Conservation (phyloP, 768 basidiomycete species). For the Gloeopeniophorella convolvens region DNA sequence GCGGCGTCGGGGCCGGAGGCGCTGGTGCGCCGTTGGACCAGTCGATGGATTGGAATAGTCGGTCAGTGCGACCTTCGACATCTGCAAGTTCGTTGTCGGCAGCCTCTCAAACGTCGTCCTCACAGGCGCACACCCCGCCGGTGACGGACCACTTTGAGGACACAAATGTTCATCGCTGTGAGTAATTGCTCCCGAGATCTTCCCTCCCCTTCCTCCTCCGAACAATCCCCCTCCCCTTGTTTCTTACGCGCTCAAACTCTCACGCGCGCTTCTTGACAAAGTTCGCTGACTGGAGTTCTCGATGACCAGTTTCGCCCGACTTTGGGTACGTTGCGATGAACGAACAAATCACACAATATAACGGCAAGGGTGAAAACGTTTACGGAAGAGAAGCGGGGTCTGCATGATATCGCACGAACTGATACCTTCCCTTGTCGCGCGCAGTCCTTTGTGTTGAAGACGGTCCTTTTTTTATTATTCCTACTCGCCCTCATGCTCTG, state of each 20-base stretch:
- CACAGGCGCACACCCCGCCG: constrained; percentile 78
- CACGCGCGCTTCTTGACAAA: not conserved
- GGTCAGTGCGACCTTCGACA: constrained; percentile 65
- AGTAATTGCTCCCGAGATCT: constrained; percentile 34
- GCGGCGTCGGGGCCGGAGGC: constrained; percentile 18
- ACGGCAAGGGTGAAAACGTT: constrained; percentile 19
- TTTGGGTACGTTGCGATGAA: constrained; percentile 81
- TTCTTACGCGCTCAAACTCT: constrained; percentile 13
- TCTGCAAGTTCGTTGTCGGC: constrained; percentile 72
- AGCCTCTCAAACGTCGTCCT: constrained; percentile 69
- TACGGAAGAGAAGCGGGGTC: constrained; percentile 18
- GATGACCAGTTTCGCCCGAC: constrained; percentile 70
- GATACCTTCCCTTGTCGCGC: constrained; percentile 14
- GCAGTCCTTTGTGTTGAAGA: constrained; percentile 13
- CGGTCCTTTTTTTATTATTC: constrained; percentile 15
- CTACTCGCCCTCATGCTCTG: constrained; percentile 18
- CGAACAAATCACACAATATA: constrained; percentile 40
- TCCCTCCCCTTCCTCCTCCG: not conserved
- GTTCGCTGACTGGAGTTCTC: constrained; percentile 31
- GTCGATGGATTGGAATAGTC: constrained; percentile 25
- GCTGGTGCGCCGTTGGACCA: constrained; percentile 25
- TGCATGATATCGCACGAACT: constrained; percentile 14
- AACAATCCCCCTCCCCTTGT: constrained; percentile 2
- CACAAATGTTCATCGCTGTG: constrained; percentile 79
- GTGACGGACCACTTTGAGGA: constrained; percentile 58